Evolutionary conservation across 2,329 filamentous ascomycete species (phyloP), one percentile per base, ranked within the genome.

Genomic region (Talaromyces sp.): DNA sequence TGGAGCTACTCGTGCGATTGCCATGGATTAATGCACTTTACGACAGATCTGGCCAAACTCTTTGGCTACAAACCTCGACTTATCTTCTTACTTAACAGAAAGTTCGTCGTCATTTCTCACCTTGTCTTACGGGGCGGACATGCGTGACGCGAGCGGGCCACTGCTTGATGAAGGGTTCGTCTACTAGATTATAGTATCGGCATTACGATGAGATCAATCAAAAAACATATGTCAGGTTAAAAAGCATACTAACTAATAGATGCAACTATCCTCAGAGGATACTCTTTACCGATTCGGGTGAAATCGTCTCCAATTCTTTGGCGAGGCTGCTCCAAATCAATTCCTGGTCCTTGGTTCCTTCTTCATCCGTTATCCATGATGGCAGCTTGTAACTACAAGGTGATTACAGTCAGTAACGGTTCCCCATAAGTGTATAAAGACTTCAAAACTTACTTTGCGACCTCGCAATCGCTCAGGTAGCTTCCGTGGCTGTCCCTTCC

Each of bases 401-500:
- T 25, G 21, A 42, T n/a, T 0, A n/a, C 35, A 5, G 35, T 57
- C 21, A 57, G 54, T 3, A 6, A 40, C 14, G 14, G 35, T 7
- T 14, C 11, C 16, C 2, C 1, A n/a, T 42, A 7, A n/a, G 37
- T 2, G 9, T 57, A n/a, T 28, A 28, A 25, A 14, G 23, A 9
- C 18, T 54, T 42, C 16, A 46, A 16, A 33, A 63, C 63, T 65
- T 37, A 65, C 63, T 60, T 50, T 7, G 60, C 56, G 44, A 63
- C 40, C 33, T 60, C 40, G 23, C 60, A 65, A 25, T 31, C 37
- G 9, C n/a, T 39, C 14, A 63, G 42, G 25, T 56, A 63, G 5
- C 39, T 39, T 25, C 71, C 72, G 62, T 75, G 73, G 7, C 67
- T 70, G 31, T 72, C 69, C 12, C 65, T 58, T 7, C 69, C 72